Conservation (phyloP, 192 early-diverging fungal species). For the Phycomyces blakesleeanus region DNA sequence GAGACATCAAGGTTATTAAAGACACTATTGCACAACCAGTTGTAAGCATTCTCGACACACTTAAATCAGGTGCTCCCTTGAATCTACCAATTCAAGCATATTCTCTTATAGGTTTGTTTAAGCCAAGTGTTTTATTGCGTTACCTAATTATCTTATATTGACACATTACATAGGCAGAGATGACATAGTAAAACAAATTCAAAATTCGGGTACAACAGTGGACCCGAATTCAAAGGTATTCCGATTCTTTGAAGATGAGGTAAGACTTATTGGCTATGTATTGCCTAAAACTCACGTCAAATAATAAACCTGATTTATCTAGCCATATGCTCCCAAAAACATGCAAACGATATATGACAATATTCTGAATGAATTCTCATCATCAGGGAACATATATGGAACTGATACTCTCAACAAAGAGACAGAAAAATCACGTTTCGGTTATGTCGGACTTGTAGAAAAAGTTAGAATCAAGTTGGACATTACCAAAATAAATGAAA, state of each 20-base stretch:
- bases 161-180: background rate
- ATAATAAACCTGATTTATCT: conserved; percentile 5
- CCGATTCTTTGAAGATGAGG: background rate
- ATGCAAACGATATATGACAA: background rate
- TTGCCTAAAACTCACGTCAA: background rate
- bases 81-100: conserved; percentile 9
- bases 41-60: background rate
- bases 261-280: background rate
- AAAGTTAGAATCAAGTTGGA: background rate
- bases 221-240: background rate
- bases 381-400: background rate
- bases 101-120: conserved; percentile 7
- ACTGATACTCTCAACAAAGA: conserved; percentile 5
- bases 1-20: background rate
- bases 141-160: too few species aligned
- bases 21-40: background rate
- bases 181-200: conserved; percentile 11
- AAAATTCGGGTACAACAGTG: background rate
- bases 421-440: conserved; percentile 10
- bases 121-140: too few species aligned
- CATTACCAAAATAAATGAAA: conserved; percentile 6
- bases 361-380: background rate
- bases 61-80: background rate
- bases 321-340: background rate
- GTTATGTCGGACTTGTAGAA: conserved; percentile 4